Evolutionary conservation across 805 yeast species (phyloP), one percentile per base, ranked within the genome.

Genomic region (Saccharomycopsis lassenensis): DNA sequence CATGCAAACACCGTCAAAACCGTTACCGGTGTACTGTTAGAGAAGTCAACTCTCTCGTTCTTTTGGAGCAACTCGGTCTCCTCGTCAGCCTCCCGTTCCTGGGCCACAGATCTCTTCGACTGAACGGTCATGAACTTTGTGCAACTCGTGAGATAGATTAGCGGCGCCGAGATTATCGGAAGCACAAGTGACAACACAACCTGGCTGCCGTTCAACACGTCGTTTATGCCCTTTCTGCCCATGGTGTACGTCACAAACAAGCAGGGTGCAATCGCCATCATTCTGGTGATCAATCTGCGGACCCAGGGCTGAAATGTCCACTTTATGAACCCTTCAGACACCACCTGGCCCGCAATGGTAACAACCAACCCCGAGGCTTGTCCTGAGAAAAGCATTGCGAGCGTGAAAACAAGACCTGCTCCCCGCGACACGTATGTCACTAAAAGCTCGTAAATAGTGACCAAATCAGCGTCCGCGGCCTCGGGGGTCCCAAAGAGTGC

Each of bases 361-460:
- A 95, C 86, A 3, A 86, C 86, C 26, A 87, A 75, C 31, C 95
- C 94, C 0, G 95, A 94, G 31, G 89, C 78, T 51, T 83, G 89
- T 5, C 95, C 95, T 37, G 93, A 79, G 41, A 82, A 71, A 24
- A 87, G 61, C 49, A 87, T 62, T 0, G 95, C 95, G 35, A 83
- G 55, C 67, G 85, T 85, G 58, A 87, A 87, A 1, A 85, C 57
- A 1, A 84, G 73, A 20, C 95, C 96, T 0, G 86, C 93, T 5
- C 71, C 74, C 2, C 77, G 72, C 1, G 93, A 80, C 25, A 87
- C 63, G 36, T 67, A 72, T 12, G 53, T 40, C 2, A 74, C 61
- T 18, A 87, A 63, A 48, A 86, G 58, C 12, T 65, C 63, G 54
- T 85, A 79, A 43, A 87, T 81, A 4, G 89, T 67, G 52, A 78